Percentiles rank a stretch among this genome's conserved stretches.
These are phyloP conservation scores for Pyrenophora seminiperda DNA, from an alignment of 2,329 filamentous ascomycete species.

Conservation along the genomic window DNA sequence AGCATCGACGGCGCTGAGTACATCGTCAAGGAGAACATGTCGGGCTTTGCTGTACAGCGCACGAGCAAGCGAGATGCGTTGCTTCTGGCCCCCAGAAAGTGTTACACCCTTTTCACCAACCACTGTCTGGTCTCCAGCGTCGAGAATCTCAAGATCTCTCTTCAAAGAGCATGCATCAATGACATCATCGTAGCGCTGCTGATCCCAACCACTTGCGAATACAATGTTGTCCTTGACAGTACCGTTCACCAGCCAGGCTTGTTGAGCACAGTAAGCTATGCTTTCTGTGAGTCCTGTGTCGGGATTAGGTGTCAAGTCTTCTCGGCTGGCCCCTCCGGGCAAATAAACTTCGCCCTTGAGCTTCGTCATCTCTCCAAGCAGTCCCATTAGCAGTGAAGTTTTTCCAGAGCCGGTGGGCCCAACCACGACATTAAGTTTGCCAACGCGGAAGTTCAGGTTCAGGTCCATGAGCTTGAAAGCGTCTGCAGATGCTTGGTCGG, in stretches of 20 bases:
- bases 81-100: slow-evolving; percentile 94
- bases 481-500: slow-evolving; percentile 64
- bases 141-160: slow-evolving; percentile 88
- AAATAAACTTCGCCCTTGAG: slow-evolving; percentile 80
- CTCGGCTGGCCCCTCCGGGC: slow-evolving; percentile 82
- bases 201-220: slow-evolving; percentile 80
- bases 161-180: slow-evolving; percentile 89
- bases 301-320: slow-evolving; percentile 80
- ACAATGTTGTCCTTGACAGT: slow-evolving; percentile 96
- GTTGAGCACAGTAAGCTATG: slow-evolving; percentile 94
- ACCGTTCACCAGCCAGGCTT: slow-evolving; percentile 95
- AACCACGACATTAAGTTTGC: slow-evolving; percentile 88
- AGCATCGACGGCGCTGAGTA: slow-evolving; percentile 93
- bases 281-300: slow-evolving; percentile 88
- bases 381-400: slow-evolving; percentile 92
- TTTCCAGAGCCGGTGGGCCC: slow-evolving; percentile 95
- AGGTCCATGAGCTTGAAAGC: slow-evolving; percentile 80
- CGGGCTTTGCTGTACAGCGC: slow-evolving; percentile 95
- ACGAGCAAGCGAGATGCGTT: slow-evolving; percentile 93
- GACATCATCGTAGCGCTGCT: slow-evolving; percentile 83
- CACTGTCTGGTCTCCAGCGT: slow-evolving; percentile 88
- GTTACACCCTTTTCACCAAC: slow-evolving; percentile 98
- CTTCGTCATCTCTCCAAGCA: slow-evolving; percentile 94
- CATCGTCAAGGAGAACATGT: slow-evolving; percentile 91
- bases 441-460: slow-evolving; percentile 79